phyloP scores from a whole-genome alignment of 805 yeast species.

The Candida mattraensis region DNA sequence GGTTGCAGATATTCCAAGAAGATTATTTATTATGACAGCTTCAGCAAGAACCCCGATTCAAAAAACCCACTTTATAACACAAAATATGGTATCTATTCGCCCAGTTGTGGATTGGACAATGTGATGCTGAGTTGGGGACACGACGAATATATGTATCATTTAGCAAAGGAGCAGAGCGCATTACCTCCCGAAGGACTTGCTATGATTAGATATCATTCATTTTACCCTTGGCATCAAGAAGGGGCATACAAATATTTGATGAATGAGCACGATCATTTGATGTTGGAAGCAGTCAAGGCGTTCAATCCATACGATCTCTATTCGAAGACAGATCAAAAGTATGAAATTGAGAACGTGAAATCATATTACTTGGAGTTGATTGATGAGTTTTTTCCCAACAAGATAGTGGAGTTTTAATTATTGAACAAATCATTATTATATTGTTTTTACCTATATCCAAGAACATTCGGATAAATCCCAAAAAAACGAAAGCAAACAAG shows the following conservation, averaged over 20 bases:
- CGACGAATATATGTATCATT: slow-evolving; percentile 75
- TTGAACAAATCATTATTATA: not conserved
- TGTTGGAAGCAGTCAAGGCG: slow-evolving; percentile 62
- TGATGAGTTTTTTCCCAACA: slow-evolving; percentile 64
- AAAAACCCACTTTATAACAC: slow-evolving; percentile 63
- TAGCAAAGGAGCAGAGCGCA: slow-evolving; percentile 62
- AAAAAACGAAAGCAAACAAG: slow-evolving; percentile 1
- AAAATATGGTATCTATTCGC: slow-evolving; percentile 64
- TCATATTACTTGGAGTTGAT: slow-evolving; percentile 62
- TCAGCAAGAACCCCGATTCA: slow-evolving; percentile 59
- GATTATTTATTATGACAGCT: slow-evolving; percentile 60
- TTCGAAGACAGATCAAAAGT: slow-evolving; percentile 53
- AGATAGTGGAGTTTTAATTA: slow-evolving; percentile 51
- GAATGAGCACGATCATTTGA: slow-evolving; percentile 60
- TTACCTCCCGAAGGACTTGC: slow-evolving; percentile 68
- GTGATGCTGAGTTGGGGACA: slow-evolving; percentile 81
- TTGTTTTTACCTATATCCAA: slow-evolving; percentile 2
- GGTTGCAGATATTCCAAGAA: slow-evolving; percentile 64
- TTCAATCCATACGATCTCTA: slow-evolving; percentile 70
- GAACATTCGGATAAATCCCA: not conserved
- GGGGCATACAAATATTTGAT: slow-evolving; percentile 62
- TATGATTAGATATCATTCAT: slow-evolving; percentile 73
- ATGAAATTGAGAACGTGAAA: slow-evolving; percentile 50
- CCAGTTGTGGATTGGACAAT: slow-evolving; percentile 63
- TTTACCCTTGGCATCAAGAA: slow-evolving; percentile 77